Percentiles rank a stretch among this genome's conserved stretches.
Evolutionary conservation across 208 protist species (phyloP).

Genomic region (Trypanosomatidae sp.): DNA sequence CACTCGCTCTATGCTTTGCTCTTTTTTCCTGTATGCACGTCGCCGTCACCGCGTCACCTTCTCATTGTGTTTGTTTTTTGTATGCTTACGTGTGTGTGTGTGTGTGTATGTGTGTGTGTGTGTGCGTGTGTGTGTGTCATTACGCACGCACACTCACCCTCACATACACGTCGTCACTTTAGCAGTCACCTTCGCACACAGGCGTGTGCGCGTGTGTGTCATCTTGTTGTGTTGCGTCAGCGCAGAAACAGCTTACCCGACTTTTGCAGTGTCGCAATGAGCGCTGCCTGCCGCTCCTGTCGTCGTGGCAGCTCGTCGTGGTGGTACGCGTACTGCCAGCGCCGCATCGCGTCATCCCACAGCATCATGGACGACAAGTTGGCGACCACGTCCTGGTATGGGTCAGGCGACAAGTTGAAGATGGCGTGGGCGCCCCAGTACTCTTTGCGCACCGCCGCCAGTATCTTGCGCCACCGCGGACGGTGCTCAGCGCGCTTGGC

Average conservation of each 20-base stretch:
- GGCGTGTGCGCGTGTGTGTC: background rate
- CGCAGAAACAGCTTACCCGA: constrained; percentile 58
- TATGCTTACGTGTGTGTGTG: no score
- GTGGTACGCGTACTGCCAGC: constrained; percentile 57
- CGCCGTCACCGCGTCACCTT: background rate
- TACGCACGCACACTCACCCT: no score
- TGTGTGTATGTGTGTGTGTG: no score
- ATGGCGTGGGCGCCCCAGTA: constrained; percentile 68
- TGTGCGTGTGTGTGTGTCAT: no score
- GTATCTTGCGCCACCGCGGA: constrained; percentile 44
- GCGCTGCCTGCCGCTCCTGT: constrained; percentile 22
- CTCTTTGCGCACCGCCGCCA: constrained; percentile 56
- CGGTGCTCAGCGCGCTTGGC: constrained; percentile 34
- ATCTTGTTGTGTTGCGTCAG: background rate
- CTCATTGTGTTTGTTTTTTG: background rate
- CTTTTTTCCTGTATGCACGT: no score
- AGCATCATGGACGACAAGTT: constrained; percentile 85
- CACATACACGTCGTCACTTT: background rate
- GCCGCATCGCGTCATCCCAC: constrained; percentile 43
- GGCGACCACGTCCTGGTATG: constrained; percentile 64
- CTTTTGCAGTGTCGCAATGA: constrained; percentile 27
- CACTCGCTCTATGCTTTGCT: no score
- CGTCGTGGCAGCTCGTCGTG: constrained; percentile 33
- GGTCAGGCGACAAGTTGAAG: constrained; percentile 65
- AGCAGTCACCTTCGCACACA: background rate